These are phyloP conservation scores for Lachnellula subtilissima DNA, from an alignment of 2,329 filamentous ascomycete genomes.

Conservation along the genomic window DNA sequence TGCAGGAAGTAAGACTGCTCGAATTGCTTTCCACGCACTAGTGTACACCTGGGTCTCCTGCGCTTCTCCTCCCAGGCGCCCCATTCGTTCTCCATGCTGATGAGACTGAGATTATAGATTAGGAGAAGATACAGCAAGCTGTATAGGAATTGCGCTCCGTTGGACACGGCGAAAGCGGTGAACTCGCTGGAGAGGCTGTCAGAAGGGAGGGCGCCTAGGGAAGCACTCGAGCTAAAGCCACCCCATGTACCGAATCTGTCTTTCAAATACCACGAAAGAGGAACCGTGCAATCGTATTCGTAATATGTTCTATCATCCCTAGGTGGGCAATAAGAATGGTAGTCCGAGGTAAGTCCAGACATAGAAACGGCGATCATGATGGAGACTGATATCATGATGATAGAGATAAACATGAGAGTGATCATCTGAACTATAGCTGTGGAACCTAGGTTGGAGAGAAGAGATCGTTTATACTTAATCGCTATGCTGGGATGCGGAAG, in stretches of 20 bases:
- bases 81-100: constrained; percentile 24
- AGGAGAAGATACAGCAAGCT: constrained; percentile 16
- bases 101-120: constrained; percentile 20
- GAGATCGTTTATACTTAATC: constrained; percentile 22
- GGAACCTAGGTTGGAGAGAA: constrained; percentile 18
- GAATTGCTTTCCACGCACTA: constrained; percentile 16
- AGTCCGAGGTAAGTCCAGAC: not conserved
- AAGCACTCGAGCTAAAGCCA: constrained; percentile 15
- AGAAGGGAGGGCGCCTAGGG: constrained; percentile 7
- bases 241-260: constrained; percentile 15
- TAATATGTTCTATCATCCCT: no score
- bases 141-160: constrained; percentile 20
- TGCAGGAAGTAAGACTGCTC: constrained; percentile 20
- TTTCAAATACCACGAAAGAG: constrained; percentile 2
- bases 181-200: constrained; percentile 15
- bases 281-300: not conserved
- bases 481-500: constrained; percentile 21
- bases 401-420: constrained; percentile 15
- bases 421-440: constrained; percentile 21
- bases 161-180: constrained; percentile 18
- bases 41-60: constrained; percentile 12
- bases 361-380: constrained; percentile 11
- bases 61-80: constrained; percentile 13
- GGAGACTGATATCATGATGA: constrained; percentile 12
- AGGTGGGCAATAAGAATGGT: not conserved